Conservation (phyloP, 768 basidiomycete genomes). For the Kwoniella pini region DNA sequence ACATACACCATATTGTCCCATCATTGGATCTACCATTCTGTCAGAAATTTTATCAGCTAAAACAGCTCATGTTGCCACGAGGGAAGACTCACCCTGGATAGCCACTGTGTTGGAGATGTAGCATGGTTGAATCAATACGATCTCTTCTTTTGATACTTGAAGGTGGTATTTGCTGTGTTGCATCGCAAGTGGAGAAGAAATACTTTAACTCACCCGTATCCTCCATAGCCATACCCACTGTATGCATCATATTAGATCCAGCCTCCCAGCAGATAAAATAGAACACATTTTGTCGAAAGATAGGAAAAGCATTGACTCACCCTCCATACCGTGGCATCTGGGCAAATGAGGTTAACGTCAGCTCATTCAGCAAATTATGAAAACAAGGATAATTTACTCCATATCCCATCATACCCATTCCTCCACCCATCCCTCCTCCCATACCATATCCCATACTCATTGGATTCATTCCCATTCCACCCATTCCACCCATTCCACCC, state of each 20-base stretch:
- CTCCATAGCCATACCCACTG: slow-evolving; percentile 28
- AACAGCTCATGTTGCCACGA: no score
- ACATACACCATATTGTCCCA: slow-evolving; percentile 33
- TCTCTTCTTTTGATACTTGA: neutral
- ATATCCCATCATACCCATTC: slow-evolving; percentile 29
- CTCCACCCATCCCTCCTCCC: slow-evolving; percentile 29
- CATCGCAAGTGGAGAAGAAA: no score
- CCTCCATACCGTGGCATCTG: slow-evolving; percentile 43
- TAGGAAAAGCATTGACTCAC: slow-evolving; percentile 8
- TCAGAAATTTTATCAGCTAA: neutral
- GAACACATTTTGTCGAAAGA: neutral
- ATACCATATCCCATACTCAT: slow-evolving; percentile 27
- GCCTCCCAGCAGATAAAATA: neutral
- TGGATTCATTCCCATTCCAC: slow-evolving; percentile 22
- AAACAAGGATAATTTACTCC: slow-evolving; percentile 22
- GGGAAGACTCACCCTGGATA: slow-evolving; percentile 19
- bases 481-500: slow-evolving; percentile 32
- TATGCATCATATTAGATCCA: neutral
- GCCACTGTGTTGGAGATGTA: slow-evolving; percentile 4
- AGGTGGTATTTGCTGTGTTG: neutral
- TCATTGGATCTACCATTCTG: slow-evolving; percentile 33
- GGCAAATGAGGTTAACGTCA: neutral
- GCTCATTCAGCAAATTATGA: neutral
- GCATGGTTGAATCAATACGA: neutral
- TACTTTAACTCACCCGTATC: slow-evolving; percentile 17